A percentile compares a stretch with the other conserved stretches of the same genome.
Evolutionary conservation across 106 monocot genomes (phyloP).

Genomic region (Dendrobium officinale): DNA sequence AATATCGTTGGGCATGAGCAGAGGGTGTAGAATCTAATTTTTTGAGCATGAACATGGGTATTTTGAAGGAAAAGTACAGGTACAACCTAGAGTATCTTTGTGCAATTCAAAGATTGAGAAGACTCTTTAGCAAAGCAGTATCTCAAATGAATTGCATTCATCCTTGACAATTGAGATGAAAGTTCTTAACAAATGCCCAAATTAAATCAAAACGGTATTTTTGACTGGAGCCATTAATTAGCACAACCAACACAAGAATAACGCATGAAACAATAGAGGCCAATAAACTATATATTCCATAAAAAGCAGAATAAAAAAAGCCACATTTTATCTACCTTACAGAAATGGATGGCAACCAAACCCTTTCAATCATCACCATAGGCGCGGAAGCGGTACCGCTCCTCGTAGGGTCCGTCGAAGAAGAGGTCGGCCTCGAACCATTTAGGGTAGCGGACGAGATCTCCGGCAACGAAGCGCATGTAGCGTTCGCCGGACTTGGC

Average conservation of each 20-base stretch:
- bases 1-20: too few species aligned
- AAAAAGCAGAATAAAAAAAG: not conserved
- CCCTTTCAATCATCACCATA: constrained; percentile 53
- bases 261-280: not conserved
- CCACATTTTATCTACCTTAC: not conserved
- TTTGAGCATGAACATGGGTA: too few species aligned
- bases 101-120: too few species aligned
- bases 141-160: not conserved
- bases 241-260: not conserved
- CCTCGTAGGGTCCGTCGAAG: constrained; percentile 87
- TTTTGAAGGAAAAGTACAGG: too few species aligned
- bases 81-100: too few species aligned
- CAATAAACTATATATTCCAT: not conserved
- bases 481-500: constrained; percentile 39
- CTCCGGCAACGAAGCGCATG: constrained; percentile 92
- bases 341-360: not conserved
- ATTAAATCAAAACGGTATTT: not conserved
- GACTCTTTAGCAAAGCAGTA: too few species aligned
- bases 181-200: not conserved
- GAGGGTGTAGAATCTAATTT: too few species aligned
- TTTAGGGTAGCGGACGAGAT: constrained; percentile 83
- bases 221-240: not conserved
- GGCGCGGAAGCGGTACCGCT: constrained; percentile 75
- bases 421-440: constrained; percentile 94
- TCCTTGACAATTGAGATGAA: not conserved